Percentiles rank a stretch among this genome's conserved stretches.
Evolutionary conservation across 805 yeast genomes (phyloP).

Genomic region (Lipomyces spencermartinsiae): DNA sequence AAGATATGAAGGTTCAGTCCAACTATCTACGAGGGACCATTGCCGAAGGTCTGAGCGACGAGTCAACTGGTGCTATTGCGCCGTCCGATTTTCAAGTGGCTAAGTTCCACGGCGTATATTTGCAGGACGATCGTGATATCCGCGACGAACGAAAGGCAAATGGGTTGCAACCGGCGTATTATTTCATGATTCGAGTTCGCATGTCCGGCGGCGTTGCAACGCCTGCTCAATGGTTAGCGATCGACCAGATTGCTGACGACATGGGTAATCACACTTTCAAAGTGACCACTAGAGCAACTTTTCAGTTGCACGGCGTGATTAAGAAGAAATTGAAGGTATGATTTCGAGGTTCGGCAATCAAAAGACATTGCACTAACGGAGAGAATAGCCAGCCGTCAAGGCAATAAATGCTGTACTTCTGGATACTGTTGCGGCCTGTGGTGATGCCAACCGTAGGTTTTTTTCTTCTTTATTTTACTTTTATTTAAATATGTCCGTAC

Average conservation of each 20-base stretch:
- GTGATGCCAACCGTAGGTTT: conserved; percentile 82
- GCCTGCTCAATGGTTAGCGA: conserved; percentile 85
- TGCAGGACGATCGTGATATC: conserved; percentile 98
- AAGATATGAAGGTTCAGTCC: conserved; percentile 90
- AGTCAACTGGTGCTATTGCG: conserved; percentile 86
- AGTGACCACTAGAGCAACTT: conserved; percentile 95
- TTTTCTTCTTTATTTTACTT: no score
- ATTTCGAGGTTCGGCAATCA: not conserved
- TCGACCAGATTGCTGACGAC: conserved; percentile 77
- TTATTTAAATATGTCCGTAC: not conserved
- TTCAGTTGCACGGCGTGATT: conserved; percentile 93
- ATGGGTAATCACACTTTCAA: conserved; percentile 94
- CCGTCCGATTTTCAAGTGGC: conserved; percentile 93
- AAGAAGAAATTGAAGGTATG: conserved; percentile 77
- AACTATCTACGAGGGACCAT: conserved; percentile 92
- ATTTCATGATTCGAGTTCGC: conserved; percentile 97
- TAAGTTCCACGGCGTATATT: conserved; percentile 96
- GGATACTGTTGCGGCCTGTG: conserved; percentile 98
- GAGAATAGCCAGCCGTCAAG: conserved; percentile 66
- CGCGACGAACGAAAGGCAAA: conserved; percentile 90
- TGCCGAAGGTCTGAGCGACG: conserved; percentile 80
- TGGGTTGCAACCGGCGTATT: conserved; percentile 92
- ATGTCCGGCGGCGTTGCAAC: conserved; percentile 91
- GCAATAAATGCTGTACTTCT: conserved; percentile 88
- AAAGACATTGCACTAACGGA: not conserved